Conservation (phyloP, 345 rosid genomes). For the Hirschfeldia incana region DNA sequence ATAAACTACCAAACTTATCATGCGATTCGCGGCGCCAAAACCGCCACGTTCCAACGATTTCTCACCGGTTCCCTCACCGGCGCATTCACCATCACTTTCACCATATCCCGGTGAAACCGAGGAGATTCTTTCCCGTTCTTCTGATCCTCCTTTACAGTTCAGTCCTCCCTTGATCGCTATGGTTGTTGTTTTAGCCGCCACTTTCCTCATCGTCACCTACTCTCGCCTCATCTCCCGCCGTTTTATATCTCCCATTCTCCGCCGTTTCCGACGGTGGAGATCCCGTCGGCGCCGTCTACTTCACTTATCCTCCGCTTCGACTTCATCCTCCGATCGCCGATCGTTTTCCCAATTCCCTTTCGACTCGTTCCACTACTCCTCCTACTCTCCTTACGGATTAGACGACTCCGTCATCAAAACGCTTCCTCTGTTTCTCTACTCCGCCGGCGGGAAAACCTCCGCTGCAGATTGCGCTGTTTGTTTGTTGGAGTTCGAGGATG, state of each 20-base stretch:
- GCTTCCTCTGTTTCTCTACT: slow-evolving; percentile 68
- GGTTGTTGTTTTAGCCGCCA: slow-evolving; percentile 81
- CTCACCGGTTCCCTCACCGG: slow-evolving; percentile 17
- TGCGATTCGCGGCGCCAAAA: slow-evolving; percentile 33
- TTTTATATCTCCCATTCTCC: slow-evolving; percentile 48
- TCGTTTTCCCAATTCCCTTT: slow-evolving; percentile 57
- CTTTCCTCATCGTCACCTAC: slow-evolving; percentile 71
- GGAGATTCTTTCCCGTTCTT: slow-evolving; percentile 26
- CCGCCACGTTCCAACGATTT: slow-evolving; percentile 18
- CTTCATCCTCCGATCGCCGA: slow-evolving; percentile 46
- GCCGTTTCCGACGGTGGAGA: slow-evolving; percentile 49
- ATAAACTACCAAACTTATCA: slow-evolving; percentile 3
- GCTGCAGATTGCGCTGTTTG: slow-evolving; percentile 71
- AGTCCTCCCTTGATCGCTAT: slow-evolving; percentile 94
- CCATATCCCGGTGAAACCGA: slow-evolving; percentile 8
- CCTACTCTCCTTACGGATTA: slow-evolving; percentile 73
- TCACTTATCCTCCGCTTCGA: slow-evolving; percentile 48
- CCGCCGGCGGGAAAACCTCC: slow-evolving; percentile 36
- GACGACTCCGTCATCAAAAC: slow-evolving; percentile 87
- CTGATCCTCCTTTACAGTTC: slow-evolving; percentile 63
- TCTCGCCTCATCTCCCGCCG: slow-evolving; percentile 81
- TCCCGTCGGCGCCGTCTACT: slow-evolving; percentile 50
- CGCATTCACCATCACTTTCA: slow-evolving; percentile 34
- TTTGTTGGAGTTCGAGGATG: slow-evolving; percentile 77
- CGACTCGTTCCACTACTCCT: slow-evolving; percentile 55